phyloP scores from a whole-genome alignment of 306 rosid species.

The Malus sieversii region DNA sequence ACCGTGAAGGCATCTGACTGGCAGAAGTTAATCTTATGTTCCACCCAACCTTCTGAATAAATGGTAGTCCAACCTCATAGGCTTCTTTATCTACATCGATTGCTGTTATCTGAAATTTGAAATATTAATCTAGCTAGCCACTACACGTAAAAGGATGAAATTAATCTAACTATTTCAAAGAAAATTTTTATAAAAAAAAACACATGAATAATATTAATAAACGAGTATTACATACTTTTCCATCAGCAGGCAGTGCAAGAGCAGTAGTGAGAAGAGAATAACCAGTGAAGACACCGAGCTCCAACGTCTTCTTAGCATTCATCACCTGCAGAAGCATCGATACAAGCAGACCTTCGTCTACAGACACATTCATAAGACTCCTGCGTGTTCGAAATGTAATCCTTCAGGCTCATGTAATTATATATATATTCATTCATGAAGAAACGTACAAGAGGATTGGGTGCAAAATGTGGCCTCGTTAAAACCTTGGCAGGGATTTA shows the following conservation, averaged over 20 bases:
- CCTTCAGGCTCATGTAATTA: neutral
- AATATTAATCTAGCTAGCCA: too few species aligned
- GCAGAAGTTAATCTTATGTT: conserved; percentile 46
- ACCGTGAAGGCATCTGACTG: conserved; percentile 28
- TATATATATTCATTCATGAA: too few species aligned
- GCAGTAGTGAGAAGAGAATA: conserved; percentile 65
- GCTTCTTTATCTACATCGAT: conserved; percentile 34
- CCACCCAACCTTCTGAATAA: conserved; percentile 43
- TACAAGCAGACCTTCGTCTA: conserved; percentile 49
- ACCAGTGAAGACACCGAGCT: conserved; percentile 58
- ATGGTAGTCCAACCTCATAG: conserved; percentile 44
- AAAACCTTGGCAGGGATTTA: too few species aligned
- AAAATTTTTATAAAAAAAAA: neutral
- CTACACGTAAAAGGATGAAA: neutral
- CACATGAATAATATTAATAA: too few species aligned
- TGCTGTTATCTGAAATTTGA: conserved; percentile 27
- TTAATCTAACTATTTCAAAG: neutral
- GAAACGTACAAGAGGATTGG: too few species aligned
- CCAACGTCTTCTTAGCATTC: conserved; percentile 56
- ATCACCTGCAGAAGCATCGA: conserved; percentile 13
- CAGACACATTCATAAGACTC: conserved; percentile 37
- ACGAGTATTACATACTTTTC: conserved; percentile 17
- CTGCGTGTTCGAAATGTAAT: conserved; percentile 7
- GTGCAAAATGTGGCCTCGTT: too few species aligned
- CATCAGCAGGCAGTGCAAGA: conserved; percentile 42